Base-by-base conservation (phyloP, 1,284 basidiomycete genomes). In the Trichosporon faecale region DNA sequence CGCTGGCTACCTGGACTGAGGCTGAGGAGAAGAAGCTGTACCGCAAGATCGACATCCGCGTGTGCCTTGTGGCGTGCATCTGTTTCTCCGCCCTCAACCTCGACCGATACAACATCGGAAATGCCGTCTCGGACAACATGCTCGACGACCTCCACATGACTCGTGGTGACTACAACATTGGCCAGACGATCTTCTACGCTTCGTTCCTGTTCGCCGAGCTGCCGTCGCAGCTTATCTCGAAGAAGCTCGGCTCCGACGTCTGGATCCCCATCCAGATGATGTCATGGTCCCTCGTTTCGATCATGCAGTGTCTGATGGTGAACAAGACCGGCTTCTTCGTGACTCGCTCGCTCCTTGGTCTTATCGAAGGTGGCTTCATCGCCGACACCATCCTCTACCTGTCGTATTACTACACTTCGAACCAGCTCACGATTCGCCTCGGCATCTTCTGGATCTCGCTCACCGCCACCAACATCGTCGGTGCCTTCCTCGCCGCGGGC, bases 371-470 rank as follows among this genome's bases (percentile, higher is more conserved):
- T 2, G 84, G 84, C 0, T 84, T 85, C 68, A 79, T 86, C 12
- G 80, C 84, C 1, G 83, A 84, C 69, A 76, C 78, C 11, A 79
- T 85, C 64, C 74, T 85, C 0, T 85, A 84, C 73, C 72, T 85
- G 2, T 76, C 73, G 21, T 85, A 84, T 73, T 85, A 75, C 74
- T 85, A 81, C 72, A 79, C 71, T 23, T 18, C 66, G 16, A 49
- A 63, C 57, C 57, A 70, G 64, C 70, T 71, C 40, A 80, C 80
- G 14, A 76, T 83, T 18, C 75, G 84, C 5, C 75, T 85, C 5
- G 75, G 76, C 14, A 82, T 75, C 69, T 85, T 85, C 74, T 85
- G 80, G 79, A 73, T 81, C n/a, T 73, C 79, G 2, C 44, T 40
- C 61, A 68, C 69, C 0, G 14, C 64, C 1, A 78, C 79, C 6